A percentile compares a stretch with the other conserved stretches of the same genome.
Conservation (phyloP, 306 rosid genomes). For the Clitoria ternatea region DNA sequence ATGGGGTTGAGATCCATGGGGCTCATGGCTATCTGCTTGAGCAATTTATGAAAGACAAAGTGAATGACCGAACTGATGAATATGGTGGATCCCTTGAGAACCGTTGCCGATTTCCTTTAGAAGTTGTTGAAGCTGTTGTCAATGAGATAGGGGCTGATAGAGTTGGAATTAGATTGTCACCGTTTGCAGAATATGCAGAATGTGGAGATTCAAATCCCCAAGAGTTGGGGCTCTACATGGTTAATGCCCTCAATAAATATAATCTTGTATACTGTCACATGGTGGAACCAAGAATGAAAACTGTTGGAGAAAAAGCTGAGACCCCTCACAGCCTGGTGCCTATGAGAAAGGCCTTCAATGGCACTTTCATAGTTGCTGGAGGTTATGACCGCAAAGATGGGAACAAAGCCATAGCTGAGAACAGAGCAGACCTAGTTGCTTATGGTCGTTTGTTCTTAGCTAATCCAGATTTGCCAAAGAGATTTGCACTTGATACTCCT, state of each 20-base stretch:
- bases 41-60: conserved; percentile 59
- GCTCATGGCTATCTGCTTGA: conserved; percentile 67
- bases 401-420: conserved; percentile 41
- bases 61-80: conserved; percentile 56
- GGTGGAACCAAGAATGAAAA: conserved; percentile 65
- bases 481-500: conserved; percentile 55
- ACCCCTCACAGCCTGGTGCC: conserved; percentile 33
- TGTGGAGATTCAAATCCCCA: conserved; percentile 51
- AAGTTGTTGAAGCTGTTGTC: conserved; percentile 46
- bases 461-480: conserved; percentile 67
- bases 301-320: conserved; percentile 8
- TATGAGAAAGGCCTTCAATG: conserved; percentile 61
- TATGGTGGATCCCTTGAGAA: conserved; percentile 77
- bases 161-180: conserved; percentile 65
- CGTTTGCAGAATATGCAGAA: conserved; percentile 46
- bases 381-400: conserved; percentile 52
- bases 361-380: conserved; percentile 52
- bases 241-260: conserved; percentile 42
- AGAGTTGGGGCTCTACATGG: conserved; percentile 46
- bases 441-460: conserved; percentile 50
- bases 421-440: conserved; percentile 40
- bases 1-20: conserved; percentile 76
- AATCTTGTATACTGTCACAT: conserved; percentile 52
- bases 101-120: conserved; percentile 51
- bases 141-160: conserved; percentile 56